These are phyloP conservation scores for Leucosporidium creatinivorum DNA, from an alignment of 768 basidiomycete species.

Conservation along the genomic window DNA sequence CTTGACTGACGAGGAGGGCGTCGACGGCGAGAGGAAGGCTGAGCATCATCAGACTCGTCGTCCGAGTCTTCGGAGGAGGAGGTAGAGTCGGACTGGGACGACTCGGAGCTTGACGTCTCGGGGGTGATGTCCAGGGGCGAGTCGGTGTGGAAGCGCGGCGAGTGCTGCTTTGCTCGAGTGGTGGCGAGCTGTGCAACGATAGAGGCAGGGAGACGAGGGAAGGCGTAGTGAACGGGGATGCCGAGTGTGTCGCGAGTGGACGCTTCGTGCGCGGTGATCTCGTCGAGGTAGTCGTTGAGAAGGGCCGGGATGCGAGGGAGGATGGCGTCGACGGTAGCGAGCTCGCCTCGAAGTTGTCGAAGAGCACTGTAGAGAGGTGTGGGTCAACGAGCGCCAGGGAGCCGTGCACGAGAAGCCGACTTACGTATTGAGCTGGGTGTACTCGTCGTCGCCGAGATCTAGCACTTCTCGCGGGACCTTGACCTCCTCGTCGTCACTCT, in stretches of 20 bases:
- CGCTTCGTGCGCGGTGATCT: neutral
- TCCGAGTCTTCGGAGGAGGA: neutral
- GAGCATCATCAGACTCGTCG: neutral
- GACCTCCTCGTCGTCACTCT: constrained; percentile 4
- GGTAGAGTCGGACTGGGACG: neutral
- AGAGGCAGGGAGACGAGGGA: constrained; percentile 2
- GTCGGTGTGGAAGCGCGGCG: neutral
- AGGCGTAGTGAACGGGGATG: neutral
- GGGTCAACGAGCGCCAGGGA: neutral
- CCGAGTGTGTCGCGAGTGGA: neutral
- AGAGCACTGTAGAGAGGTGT: neutral
- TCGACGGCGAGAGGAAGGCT: neutral
- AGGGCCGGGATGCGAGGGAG: neutral
- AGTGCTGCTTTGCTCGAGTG: neutral
- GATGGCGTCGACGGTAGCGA: neutral
- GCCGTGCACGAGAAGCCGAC: neutral
- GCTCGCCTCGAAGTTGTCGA: neutral
- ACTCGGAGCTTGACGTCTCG: neutral
- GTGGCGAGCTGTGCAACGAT: constrained; percentile 4
- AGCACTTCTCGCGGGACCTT: constrained; percentile 1
- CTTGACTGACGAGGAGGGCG: neutral
- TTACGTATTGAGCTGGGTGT: neutral
- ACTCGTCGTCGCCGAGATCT: constrained; percentile 7
- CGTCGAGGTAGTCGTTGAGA: constrained; percentile 1
- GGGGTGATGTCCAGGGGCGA: neutral